Conservation (phyloP, 139 green algal species). For the Ettlia oleoabundans region DNA sequence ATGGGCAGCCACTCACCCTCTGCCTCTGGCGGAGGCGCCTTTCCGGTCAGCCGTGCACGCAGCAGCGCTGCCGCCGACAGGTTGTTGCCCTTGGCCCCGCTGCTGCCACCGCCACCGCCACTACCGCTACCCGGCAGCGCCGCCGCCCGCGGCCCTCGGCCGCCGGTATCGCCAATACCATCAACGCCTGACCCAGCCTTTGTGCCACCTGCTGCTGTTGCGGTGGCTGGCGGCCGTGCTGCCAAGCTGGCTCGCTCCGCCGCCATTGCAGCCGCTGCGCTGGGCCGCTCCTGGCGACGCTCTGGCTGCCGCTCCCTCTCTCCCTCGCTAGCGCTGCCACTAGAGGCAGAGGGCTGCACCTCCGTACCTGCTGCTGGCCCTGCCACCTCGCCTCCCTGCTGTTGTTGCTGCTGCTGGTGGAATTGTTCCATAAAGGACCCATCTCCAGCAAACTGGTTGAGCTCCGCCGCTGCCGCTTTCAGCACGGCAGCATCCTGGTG, state of each 20-base stretch:
- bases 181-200: no score
- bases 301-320: constrained; percentile 1
- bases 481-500: constrained; percentile 11
- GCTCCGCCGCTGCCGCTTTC: constrained; percentile 41
- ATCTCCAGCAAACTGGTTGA: constrained; percentile 78
- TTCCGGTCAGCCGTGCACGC: constrained; percentile 57
- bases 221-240: neutral
- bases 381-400: constrained; percentile 32
- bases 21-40: neutral
- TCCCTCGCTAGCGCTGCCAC: neutral
- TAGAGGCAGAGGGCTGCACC: neutral
- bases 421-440: constrained; percentile 74
- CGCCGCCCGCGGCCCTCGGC: neutral
- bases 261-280: constrained; percentile 4
- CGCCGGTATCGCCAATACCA: neutral
- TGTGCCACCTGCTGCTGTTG: neutral
- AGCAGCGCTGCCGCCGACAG: constrained; percentile 67
- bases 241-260: constrained; percentile 5
- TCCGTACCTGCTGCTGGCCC: neutral
- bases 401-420: constrained; percentile 5
- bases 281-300: neutral
- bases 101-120: neutral
- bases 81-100: constrained; percentile 50
- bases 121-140: constrained; percentile 3
- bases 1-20: no score